Evolutionary conservation across 768 basidiomycete species (phyloP).

Genomic region (Hirschioporus abietinus): DNA sequence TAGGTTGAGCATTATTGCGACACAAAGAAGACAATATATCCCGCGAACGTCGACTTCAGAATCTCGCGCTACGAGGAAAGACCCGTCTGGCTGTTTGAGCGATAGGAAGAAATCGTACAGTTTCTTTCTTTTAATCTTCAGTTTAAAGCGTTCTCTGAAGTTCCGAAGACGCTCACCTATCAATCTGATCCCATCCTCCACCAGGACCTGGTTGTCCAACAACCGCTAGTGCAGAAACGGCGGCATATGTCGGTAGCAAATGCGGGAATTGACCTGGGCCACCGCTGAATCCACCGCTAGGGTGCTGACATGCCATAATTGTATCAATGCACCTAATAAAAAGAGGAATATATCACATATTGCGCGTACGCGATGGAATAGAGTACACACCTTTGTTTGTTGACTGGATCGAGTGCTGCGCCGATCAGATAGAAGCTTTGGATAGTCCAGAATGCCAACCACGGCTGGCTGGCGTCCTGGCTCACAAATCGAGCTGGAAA

Average conservation of each 20-base stretch:
- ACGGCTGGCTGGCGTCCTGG: slow-evolving; percentile 93
- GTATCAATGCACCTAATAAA: slow-evolving; percentile 67
- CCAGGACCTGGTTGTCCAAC: slow-evolving; percentile 65
- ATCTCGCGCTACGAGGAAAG: slow-evolving; percentile 81
- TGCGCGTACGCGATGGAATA: neutral
- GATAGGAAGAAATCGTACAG: slow-evolving; percentile 89
- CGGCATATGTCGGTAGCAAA: slow-evolving; percentile 84
- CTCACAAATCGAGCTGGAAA: slow-evolving; percentile 75
- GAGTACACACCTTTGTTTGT: slow-evolving; percentile 60
- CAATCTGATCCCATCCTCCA: slow-evolving; percentile 84
- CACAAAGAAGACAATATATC: slow-evolving; percentile 85
- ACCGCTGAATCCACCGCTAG: slow-evolving; percentile 86
- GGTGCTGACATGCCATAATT: slow-evolving; percentile 76
- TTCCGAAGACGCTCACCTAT: slow-evolving; percentile 46
- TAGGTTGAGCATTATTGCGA: slow-evolving; percentile 77
- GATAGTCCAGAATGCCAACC: slow-evolving; percentile 91
- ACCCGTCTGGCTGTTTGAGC: slow-evolving; percentile 88
- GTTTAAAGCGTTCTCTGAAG: neutral
- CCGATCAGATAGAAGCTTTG: slow-evolving; percentile 80
- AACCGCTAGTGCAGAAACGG: slow-evolving; percentile 79
- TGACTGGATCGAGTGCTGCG: slow-evolving; percentile 70
- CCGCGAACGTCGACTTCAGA: slow-evolving; percentile 97
- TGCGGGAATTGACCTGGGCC: slow-evolving; percentile 88
- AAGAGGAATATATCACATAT: neutral
- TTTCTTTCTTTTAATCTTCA: slow-evolving; percentile 41